These are phyloP conservation scores for Fusarium annulatum DNA, from an alignment of 2,329 filamentous ascomycete genomes.

Conservation along the genomic window DNA sequence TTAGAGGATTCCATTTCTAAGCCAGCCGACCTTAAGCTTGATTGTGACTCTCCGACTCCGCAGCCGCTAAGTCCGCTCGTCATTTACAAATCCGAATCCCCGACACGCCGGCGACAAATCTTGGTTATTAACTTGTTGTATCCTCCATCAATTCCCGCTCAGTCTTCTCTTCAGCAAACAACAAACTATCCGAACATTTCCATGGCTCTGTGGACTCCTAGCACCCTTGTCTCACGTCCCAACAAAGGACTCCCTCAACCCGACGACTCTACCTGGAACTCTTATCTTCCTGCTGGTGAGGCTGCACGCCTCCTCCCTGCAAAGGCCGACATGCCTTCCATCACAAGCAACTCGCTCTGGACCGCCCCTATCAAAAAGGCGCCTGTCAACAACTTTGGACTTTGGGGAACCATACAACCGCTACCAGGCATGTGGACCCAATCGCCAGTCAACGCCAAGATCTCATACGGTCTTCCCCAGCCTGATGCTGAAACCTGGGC, in stretches of 20 bases:
- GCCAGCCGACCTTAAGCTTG: constrained; percentile 19
- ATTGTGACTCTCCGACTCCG: constrained; percentile 25
- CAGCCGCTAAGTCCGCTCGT: constrained; percentile 34
- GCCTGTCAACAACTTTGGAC: constrained; percentile 32
- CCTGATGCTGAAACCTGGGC: constrained; percentile 46
- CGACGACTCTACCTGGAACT: constrained; percentile 51
- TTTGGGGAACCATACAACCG: constrained; percentile 39
- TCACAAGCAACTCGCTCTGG: constrained; percentile 56
- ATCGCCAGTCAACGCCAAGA: constrained; percentile 23
- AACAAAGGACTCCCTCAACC: constrained; percentile 52
- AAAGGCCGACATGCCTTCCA: constrained; percentile 42
- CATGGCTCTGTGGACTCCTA: constrained; percentile 45
- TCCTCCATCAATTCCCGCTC: constrained; percentile 13
- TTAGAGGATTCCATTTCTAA: constrained; percentile 37
- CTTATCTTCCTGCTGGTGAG: constrained; percentile 46
- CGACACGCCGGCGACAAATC: constrained; percentile 25
- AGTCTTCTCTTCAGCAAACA: constrained; percentile 20
- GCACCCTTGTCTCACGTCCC: constrained; percentile 33
- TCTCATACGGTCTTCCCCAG: constrained; percentile 46
- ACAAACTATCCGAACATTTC: constrained; percentile 9
- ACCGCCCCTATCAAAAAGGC: constrained; percentile 32
- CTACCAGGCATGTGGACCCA: constrained; percentile 41
- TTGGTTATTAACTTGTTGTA: constrained; percentile 16
- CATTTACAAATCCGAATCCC: constrained; percentile 37
- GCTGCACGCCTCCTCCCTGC: constrained; percentile 47